Percentiles rank a stretch among this genome's conserved stretches.
phyloP scores from a whole-genome alignment of 2,329 filamentous ascomycete species.

The Paracorniculantispora psalliotae region DNA sequence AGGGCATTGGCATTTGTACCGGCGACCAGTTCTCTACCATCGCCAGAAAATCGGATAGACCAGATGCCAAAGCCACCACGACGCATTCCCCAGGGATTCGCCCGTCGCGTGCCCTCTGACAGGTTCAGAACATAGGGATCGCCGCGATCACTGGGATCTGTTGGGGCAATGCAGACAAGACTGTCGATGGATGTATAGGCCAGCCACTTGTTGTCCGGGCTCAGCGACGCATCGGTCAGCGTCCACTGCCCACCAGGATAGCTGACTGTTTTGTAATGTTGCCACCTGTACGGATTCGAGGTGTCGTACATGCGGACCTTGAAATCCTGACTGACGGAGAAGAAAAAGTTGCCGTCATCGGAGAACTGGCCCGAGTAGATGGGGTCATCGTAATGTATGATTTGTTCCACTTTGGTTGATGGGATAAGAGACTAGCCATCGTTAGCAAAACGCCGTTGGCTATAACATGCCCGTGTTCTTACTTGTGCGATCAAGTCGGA shows the following conservation, averaged over 20 bases:
- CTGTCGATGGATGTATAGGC: constrained; percentile 88
- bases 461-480: constrained; percentile 17
- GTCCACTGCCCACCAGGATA: constrained; percentile 93
- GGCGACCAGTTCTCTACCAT: constrained; percentile 84
- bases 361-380: constrained; percentile 97
- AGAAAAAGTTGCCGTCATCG: constrained; percentile 96
- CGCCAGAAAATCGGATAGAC: constrained; percentile 88
- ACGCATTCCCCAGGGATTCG: constrained; percentile 24
- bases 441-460: constrained; percentile 1
- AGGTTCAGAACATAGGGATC: constrained; percentile 80
- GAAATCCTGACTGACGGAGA: constrained; percentile 86
- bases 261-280: constrained; percentile 83
- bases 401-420: constrained; percentile 70
- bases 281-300: constrained; percentile 90
- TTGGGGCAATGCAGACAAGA: constrained; percentile 79
- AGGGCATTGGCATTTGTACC: constrained; percentile 77
- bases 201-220: constrained; percentile 85
- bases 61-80: constrained; percentile 61
- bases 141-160: constrained; percentile 74
- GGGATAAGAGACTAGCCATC: constrained; percentile 65
- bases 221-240: constrained; percentile 86
- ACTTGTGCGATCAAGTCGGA: constrained; percentile 64
- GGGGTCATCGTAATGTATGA: constrained; percentile 79
- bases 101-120: constrained; percentile 28
- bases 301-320: constrained; percentile 97